These are phyloP conservation scores for Lentinula aciculospora DNA, from an alignment of 768 basidiomycete genomes.

Conservation along the genomic window DNA sequence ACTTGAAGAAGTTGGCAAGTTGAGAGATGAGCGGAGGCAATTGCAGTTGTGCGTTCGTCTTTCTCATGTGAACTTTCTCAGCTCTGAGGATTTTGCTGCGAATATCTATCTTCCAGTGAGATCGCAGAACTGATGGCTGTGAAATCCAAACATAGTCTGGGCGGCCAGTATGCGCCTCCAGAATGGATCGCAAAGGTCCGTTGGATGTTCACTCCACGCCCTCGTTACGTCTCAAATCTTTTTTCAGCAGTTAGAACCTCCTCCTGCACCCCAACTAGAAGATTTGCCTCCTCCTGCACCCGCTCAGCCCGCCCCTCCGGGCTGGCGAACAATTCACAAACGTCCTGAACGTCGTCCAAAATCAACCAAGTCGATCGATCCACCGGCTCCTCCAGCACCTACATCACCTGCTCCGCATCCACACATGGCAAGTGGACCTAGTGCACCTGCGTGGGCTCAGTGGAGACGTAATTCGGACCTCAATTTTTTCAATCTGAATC, in stretches of 20 bases:
- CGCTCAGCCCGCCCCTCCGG: slow-evolving; percentile 51
- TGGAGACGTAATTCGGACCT: slow-evolving; percentile 63
- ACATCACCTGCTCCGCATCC: slow-evolving; percentile 40
- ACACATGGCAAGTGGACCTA: slow-evolving; percentile 29
- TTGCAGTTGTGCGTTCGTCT: slow-evolving; percentile 62
- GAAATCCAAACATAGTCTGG: slow-evolving; percentile 77
- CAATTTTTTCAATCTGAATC: not conserved
- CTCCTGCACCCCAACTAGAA: slow-evolving; percentile 18
- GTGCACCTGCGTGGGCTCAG: slow-evolving; percentile 74
- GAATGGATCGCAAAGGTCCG: slow-evolving; percentile 66
- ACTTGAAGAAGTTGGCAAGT: slow-evolving; percentile 73
- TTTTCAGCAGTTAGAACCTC: slow-evolving; percentile 8
- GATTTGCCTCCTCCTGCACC: slow-evolving; percentile 40
- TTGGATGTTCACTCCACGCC: slow-evolving; percentile 1
- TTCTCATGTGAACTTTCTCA: not conserved
- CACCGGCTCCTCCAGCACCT: slow-evolving; percentile 33
- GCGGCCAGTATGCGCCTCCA: slow-evolving; percentile 64
- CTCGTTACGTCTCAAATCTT: not conserved
- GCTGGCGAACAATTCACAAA: slow-evolving; percentile 71
- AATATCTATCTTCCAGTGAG: slow-evolving; percentile 40
- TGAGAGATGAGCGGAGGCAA: slow-evolving; percentile 69
- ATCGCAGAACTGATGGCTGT: slow-evolving; percentile 81
- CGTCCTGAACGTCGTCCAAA: slow-evolving; percentile 50
- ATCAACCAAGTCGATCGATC: slow-evolving; percentile 31
- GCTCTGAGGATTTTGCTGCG: not conserved